Evolutionary conservation across 192 early-diverging fungal species (phyloP).

Genomic region (Entophlyctis luteolus): DNA sequence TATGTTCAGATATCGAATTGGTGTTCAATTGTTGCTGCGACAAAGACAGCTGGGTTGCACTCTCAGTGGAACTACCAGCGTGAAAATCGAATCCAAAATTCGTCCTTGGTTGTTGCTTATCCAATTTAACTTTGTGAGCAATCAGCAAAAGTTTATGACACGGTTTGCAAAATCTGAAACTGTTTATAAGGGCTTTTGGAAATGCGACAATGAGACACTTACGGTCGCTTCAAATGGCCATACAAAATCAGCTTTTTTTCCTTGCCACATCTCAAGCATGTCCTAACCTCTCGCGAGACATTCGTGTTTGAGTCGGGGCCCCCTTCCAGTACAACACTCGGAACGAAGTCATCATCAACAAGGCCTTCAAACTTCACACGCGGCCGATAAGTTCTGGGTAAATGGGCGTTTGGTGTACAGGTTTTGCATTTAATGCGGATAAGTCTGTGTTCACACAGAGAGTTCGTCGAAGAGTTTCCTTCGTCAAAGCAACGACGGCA

Average conservation of each 20-base stretch:
- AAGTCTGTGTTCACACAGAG: slow-evolving; percentile 22
- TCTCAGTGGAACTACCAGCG: too few species aligned
- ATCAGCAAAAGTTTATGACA: slow-evolving; percentile 4
- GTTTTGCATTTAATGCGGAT: slow-evolving; percentile 27
- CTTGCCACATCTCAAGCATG: slow-evolving; percentile 10
- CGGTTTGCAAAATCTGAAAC: slow-evolving; percentile 9
- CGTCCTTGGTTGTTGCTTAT: too few species aligned
- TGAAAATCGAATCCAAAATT: too few species aligned
- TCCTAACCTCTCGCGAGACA: neutral
- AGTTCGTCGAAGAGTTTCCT: slow-evolving; percentile 19
- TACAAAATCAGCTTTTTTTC: neutral
- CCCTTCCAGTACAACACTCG: neutral
- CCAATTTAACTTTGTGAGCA: too few species aligned
- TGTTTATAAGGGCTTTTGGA: neutral
- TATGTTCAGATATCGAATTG: too few species aligned
- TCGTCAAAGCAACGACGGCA: slow-evolving; percentile 23
- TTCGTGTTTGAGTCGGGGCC: neutral
- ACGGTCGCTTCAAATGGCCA: slow-evolving; percentile 1
- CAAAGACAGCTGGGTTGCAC: too few species aligned
- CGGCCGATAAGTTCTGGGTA: slow-evolving; percentile 12
- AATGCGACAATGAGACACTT: neutral
- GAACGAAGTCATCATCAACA: neutral
- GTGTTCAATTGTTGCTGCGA: too few species aligned
- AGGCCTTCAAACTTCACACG: slow-evolving; percentile 13
- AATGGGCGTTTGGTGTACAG: slow-evolving; percentile 13